Evolutionary conservation across 2,329 filamentous ascomycete species (phyloP).

Genomic region (Xenosphaeropsis pyriputrescens): DNA sequence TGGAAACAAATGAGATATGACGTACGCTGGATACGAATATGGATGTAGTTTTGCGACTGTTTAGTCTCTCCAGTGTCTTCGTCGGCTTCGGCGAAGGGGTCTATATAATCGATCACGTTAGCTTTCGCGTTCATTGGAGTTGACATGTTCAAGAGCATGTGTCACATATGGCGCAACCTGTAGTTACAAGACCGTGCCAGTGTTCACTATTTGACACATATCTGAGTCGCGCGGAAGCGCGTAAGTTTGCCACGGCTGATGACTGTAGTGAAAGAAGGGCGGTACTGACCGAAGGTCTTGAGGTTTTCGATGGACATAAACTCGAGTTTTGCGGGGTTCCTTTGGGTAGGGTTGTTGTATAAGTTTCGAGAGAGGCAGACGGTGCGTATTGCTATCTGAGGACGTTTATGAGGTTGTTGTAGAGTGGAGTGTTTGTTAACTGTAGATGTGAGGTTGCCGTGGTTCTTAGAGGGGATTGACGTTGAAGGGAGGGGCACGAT

Average conservation of each 20-base stretch:
- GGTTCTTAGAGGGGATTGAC: not conserved
- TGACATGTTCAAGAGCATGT: not conserved
- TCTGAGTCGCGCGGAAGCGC: no score
- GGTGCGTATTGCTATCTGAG: constrained; percentile 5
- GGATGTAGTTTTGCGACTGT: constrained; percentile 95
- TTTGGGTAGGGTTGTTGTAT: constrained; percentile 11
- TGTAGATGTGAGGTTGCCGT: not conserved
- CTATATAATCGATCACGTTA: constrained; percentile 29
- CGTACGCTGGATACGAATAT: constrained; percentile 98
- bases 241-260: not conserved
- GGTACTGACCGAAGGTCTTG: constrained; percentile 72
- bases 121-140: not conserved
- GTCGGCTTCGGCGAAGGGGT: constrained; percentile 99
- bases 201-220: no score
- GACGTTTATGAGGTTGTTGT: constrained; percentile 1
- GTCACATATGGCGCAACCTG: not conserved
- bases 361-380: constrained; percentile 4
- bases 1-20: constrained; percentile 13
- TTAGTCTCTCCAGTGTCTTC: constrained; percentile 94
- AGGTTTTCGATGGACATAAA: constrained; percentile 99
- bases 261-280: not conserved
- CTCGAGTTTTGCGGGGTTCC: constrained; percentile 52
- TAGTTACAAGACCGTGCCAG: not conserved
- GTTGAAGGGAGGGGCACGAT: not conserved
- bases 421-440: constrained; percentile 1